Base-by-base conservation (phyloP, 192 early-diverging fungal species). In the Oehlia diaphana region DNA sequence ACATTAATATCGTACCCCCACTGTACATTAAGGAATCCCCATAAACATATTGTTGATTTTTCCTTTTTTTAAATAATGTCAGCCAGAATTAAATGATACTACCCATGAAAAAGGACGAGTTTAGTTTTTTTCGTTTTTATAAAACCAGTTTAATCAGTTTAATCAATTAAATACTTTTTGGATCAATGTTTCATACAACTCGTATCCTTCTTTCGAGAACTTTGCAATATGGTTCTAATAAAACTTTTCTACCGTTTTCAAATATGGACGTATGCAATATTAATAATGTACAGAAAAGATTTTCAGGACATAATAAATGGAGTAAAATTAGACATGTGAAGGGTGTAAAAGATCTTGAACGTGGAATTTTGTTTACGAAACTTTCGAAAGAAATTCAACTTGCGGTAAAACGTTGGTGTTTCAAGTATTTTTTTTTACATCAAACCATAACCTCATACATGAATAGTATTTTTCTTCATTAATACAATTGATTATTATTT, bases 281-380 rank as follows among this genome's bases (percentile, higher is more conserved):
- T 21, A 5, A 58, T 58, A 58, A 58, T 58, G 47, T 23, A 31
- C 71, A 72, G 47, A 72, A 72, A 72, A 72, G 71, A 8, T 72
- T 80, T 64, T 74, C 85, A 3, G 91, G 89, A 14, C 89, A 91
- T 72, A 90, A 90, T 61, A 89, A 91, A 80, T 91, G 91, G 90
- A 87, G 87, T 74, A 90, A 91, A 83, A 86, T 92, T 42, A 86
- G 83, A 69, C 87, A 89, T 72, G 87, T 80, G 14, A 89, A 92
- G 81, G 88, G 88, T 14, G 84, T 80, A 44, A 86, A 87, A 37
- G 90, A 92, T 72, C 82, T 84, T n/a, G 89, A 88, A 77, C 86
- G 86, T 35, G 87, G 86, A 35, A 82, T 80, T 53, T 23, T 86
- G 6, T 91, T 88, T 73, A 80, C 86, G n/a, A 89, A 88, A 69